These are phyloP conservation scores for Heterobasidion annosum DNA, from an alignment of 1,284 basidiomycete species.

Conservation along the genomic window DNA sequence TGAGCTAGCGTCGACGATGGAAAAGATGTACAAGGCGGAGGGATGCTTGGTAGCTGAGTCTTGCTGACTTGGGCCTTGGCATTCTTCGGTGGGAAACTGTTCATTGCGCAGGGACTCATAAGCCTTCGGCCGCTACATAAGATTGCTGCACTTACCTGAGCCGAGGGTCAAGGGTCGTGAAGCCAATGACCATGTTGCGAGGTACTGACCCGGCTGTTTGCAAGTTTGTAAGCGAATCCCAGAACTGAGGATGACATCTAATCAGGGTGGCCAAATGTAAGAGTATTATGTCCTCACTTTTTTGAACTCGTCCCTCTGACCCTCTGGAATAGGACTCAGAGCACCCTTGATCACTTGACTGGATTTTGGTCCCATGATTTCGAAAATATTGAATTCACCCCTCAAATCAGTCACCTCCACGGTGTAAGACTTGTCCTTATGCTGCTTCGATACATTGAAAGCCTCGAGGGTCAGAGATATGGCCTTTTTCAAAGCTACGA, in stretches of 20 bases:
- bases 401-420: conserved; percentile 65
- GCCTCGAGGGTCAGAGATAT: conserved; percentile 41
- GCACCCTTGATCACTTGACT: conserved; percentile 73
- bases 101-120: background rate
- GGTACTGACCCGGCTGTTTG: conserved; percentile 62
- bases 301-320: conserved; percentile 48
- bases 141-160: conserved; percentile 39
- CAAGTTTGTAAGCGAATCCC: conserved; percentile 50
- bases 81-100: conserved; percentile 76
- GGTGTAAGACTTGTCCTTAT: conserved; percentile 22
- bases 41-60: conserved; percentile 12
- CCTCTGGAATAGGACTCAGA: conserved; percentile 45
- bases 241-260: conserved; percentile 43
- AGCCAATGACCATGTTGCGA: conserved; percentile 66
- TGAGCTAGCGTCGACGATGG: conserved; percentile 54
- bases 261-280: background rate
- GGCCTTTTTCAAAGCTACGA: conserved; percentile 39
- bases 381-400: conserved; percentile 69
- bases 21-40: conserved; percentile 27
- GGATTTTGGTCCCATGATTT: conserved; percentile 79
- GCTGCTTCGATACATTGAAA: conserved; percentile 21
- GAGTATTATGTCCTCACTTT: conserved; percentile 29
- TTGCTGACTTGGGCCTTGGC: conserved; percentile 29
- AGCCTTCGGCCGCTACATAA: background rate
- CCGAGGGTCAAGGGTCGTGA: conserved; percentile 75